phyloP scores from a whole-genome alignment of 768 basidiomycete species.

The Auricularia sp. region DNA sequence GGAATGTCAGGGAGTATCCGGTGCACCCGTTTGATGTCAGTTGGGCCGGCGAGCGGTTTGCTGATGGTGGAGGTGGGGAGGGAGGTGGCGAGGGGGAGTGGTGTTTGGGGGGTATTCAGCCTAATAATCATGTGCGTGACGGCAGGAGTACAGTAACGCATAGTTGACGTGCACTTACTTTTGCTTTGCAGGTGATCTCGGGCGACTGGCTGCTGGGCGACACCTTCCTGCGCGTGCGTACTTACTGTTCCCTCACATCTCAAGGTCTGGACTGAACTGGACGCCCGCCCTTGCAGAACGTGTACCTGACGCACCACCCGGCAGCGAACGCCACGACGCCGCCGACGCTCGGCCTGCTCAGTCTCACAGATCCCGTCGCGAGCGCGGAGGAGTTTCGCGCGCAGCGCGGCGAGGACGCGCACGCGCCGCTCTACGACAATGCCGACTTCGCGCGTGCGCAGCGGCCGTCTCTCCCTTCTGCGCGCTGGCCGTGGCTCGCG shows the following conservation, averaged over 20 bases:
- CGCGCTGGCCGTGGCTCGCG: background rate
- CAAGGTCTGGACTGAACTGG: background rate
- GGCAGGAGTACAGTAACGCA: background rate
- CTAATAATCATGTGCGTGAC: conserved; percentile 35
- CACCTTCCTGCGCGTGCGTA: conserved; percentile 41
- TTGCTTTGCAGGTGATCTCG: conserved; percentile 31
- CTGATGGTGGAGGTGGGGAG: conserved; percentile 30
- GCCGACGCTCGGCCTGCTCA: conserved; percentile 38
- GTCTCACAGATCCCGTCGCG: conserved; percentile 29
- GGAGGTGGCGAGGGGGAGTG: conserved; percentile 31
- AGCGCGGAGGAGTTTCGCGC: conserved; percentile 32
- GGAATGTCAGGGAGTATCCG: conserved; percentile 26
- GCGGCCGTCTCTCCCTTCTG: background rate
- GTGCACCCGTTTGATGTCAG: conserved; percentile 44
- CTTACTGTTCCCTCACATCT: background rate
- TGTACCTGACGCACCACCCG: conserved; percentile 41
- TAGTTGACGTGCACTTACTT: background rate
- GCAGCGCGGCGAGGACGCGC: conserved; percentile 25
- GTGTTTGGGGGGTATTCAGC: conserved; percentile 51
- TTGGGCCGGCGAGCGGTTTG: conserved; percentile 33
- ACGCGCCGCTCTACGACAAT: background rate
- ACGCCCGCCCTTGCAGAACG: conserved; percentile 33
- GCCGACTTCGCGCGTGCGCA: background rate
- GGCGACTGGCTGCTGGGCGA: conserved; percentile 58
- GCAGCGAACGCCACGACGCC: conserved; percentile 27